phyloP scores from a whole-genome alignment of 2,329 filamentous ascomycete species.

The Furcasterigmium furcatum region DNA sequence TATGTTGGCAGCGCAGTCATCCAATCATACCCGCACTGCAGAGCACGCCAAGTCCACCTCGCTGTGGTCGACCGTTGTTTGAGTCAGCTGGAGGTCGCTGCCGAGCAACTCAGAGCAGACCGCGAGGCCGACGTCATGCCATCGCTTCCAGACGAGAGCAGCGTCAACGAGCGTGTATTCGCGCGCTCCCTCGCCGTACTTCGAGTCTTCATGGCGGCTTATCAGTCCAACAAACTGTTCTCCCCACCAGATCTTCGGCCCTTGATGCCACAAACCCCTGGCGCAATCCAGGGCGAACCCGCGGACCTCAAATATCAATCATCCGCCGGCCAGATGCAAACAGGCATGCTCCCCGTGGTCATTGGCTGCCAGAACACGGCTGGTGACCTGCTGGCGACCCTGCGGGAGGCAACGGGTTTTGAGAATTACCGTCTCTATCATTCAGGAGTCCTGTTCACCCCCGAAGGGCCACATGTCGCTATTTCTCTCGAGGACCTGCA shows the following conservation, averaged over 20 bases:
- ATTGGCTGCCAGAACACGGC: conserved; percentile 72
- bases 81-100: conserved; percentile 63
- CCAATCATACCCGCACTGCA: conserved; percentile 41
- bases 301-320: conserved; percentile 72
- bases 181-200: conserved; percentile 67
- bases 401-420: conserved; percentile 70
- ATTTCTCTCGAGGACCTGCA: conserved; percentile 67
- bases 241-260: conserved; percentile 55
- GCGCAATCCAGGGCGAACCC: conserved; percentile 57
- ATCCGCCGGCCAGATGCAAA: conserved; percentile 60
- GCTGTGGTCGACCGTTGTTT: conserved; percentile 72
- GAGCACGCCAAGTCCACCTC: conserved; percentile 60
- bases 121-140: conserved; percentile 41
- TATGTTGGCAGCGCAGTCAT: conserved; percentile 64
- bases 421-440: conserved; percentile 73
- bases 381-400: conserved; percentile 62
- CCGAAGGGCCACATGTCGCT: conserved; percentile 55
- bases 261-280: conserved; percentile 47
- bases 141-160: conserved; percentile 33
- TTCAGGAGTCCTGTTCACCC: conserved; percentile 61
- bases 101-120: conserved; percentile 49
- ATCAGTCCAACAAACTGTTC: conserved; percentile 59
- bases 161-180: conserved; percentile 62
- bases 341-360: conserved; percentile 56
- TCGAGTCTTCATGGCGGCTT: conserved; percentile 61